Evolutionary conservation across 495 filamentous ascomycete species (phyloP).

Genomic region (Bacidia gigantensis): DNA sequence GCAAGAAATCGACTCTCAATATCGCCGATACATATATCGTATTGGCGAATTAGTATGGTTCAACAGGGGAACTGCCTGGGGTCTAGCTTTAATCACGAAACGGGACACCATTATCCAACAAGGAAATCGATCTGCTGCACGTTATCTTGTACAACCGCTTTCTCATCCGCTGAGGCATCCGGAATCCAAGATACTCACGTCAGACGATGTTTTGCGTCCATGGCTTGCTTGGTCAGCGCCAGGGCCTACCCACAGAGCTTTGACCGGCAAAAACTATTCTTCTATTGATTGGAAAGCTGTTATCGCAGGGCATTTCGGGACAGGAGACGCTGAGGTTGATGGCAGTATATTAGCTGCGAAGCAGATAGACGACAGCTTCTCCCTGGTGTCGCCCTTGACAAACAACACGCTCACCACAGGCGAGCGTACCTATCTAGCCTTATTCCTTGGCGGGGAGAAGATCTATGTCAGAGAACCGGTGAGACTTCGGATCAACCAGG

Average conservation of each 20-base stretch:
- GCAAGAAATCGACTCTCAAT: slow-evolving; percentile 31
- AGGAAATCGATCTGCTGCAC: slow-evolving; percentile 17
- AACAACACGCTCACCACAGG: slow-evolving; percentile 25
- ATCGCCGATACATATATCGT: slow-evolving; percentile 37
- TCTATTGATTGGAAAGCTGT: slow-evolving; percentile 39
- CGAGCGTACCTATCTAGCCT: slow-evolving; percentile 37
- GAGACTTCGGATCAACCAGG: slow-evolving; percentile 29
- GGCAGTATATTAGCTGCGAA: slow-evolving; percentile 48
- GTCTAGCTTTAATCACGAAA: slow-evolving; percentile 36
- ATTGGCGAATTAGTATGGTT: slow-evolving; percentile 49
- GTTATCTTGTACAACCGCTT: slow-evolving; percentile 37
- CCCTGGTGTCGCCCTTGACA: slow-evolving; percentile 34
- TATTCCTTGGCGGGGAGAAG: slow-evolving; percentile 50
- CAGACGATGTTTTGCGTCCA: slow-evolving; percentile 33
- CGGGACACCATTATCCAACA: slow-evolving; percentile 13
- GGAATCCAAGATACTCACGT: slow-evolving; percentile 23
- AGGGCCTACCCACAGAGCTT: slow-evolving; percentile 18
- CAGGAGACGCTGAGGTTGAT: slow-evolving; percentile 40
- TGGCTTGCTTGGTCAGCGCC: slow-evolving; percentile 54
- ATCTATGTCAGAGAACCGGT: slow-evolving; percentile 46
- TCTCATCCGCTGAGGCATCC: slow-evolving; percentile 33
- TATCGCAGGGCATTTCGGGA: slow-evolving; percentile 25
- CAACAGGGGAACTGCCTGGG: slow-evolving; percentile 40
- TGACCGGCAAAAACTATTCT: slow-evolving; percentile 28
- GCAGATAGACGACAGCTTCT: slow-evolving; percentile 41